Evolutionary conservation across 2,329 filamentous ascomycete genomes (phyloP), one percentile per base, ranked within the genome.

Genomic region (Arthrinium phaeospermum): DNA sequence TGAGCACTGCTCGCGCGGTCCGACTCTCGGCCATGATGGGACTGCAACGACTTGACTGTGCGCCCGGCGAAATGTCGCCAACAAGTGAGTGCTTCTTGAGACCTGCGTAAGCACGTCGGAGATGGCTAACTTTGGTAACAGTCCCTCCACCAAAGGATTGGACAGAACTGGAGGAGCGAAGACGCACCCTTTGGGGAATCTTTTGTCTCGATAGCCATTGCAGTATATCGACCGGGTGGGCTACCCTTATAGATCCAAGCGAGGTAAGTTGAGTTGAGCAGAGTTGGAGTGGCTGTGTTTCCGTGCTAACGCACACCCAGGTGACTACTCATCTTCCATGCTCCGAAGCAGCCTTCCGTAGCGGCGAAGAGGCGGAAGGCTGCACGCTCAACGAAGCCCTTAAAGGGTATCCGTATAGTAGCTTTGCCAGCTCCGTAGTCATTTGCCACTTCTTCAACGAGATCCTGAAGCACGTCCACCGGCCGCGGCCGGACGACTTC

Each of bases 141-240:
- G 79, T 98, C 10, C 86, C 90, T 4, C 92, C 94, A 1, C 87
- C 94, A 0, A 89, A 88, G 76, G 93, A 94, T 78, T 97, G 94
- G 94, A 91, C 90, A 0, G 96, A 98, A 78, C 85, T 88, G 46
- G 92, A 94, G 81, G 95, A 98, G 81, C 88, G 95, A 70, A 88
- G 96, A 72, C 88, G 96, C 75, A 91, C 93, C 0, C 97, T 98
- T 77, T 98, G 96, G 96, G 90, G 92, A 75, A 88, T 91, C 0
- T 98, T 96, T 78, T 93, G 91, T 75, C 88, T 93, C 57, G 95
- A 98, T 80, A 89, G 93, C 37, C 97, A 97, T 82, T 92, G 94
- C 2, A 94, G 93, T 77, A 93, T 97, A 70, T 94, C 94, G 16
- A 97, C 95, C 4, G 95, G 95, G 2, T 98, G 95, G 95, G 94